Percentiles rank a stretch among this genome's conserved stretches.
Evolutionary conservation across 106 monocot genomes (phyloP).

Genomic region (Hemerocallis citrina): DNA sequence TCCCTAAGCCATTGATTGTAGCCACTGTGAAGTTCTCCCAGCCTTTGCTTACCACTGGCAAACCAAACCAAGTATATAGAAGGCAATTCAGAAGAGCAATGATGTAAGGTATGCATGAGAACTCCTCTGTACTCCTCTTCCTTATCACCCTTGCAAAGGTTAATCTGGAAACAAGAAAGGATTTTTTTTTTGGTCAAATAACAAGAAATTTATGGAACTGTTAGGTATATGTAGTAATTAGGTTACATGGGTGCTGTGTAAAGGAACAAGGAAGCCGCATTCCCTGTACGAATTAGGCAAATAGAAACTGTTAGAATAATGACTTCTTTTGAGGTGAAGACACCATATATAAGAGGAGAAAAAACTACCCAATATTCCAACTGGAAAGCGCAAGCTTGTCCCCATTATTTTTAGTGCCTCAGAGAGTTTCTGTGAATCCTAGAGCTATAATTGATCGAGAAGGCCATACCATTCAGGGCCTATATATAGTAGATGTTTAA

Average conservation of each 20-base stretch:
- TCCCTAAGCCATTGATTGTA: slow-evolving; percentile 53
- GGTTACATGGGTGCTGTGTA: no score
- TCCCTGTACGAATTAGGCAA: no score
- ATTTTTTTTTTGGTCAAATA: no score
- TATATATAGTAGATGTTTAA: background rate
- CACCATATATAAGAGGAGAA: background rate
- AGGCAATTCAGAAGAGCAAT: slow-evolving; percentile 51
- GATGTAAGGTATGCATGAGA: slow-evolving; percentile 57
- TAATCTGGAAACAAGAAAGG: slow-evolving; percentile 18
- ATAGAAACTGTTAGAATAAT: no score
- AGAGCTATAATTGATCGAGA: background rate
- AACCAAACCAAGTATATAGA: slow-evolving; percentile 61
- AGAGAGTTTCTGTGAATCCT: no score
- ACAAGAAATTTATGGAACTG: background rate
- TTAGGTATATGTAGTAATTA: background rate
- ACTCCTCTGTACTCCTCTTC: slow-evolving; percentile 45
- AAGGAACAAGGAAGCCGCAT: no score
- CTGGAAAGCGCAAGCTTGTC: no score
- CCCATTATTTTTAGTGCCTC: background rate
- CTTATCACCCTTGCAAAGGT: slow-evolving; percentile 49
- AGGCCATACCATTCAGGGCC: background rate
- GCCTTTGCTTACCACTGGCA: slow-evolving; percentile 41
- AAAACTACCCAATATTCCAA: no score
- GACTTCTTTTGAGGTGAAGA: no score
- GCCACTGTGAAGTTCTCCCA: slow-evolving; percentile 48